These are phyloP conservation scores for Nemania sp. DNA, from an alignment of 2,329 filamentous ascomycete species.

Conservation along the genomic window DNA sequence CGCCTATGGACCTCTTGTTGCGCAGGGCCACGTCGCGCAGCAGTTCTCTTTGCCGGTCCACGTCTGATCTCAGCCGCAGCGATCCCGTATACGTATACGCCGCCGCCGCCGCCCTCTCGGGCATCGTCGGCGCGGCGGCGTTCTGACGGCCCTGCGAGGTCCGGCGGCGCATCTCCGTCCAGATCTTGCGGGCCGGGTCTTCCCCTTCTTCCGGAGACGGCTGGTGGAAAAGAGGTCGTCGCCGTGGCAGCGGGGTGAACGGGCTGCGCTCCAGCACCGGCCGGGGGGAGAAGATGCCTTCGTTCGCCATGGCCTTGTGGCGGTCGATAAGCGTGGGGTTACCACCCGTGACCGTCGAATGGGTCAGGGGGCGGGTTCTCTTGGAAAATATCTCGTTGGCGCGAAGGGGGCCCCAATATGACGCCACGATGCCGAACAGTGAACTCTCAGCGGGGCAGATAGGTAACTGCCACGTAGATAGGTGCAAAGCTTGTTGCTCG, in stretches of 20 bases:
- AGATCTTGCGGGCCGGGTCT: conserved; percentile 38
- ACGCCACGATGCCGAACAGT: conserved; percentile 51
- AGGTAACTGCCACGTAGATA: conserved; percentile 55
- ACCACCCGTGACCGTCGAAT: conserved; percentile 1
- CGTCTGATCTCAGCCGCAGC: conserved; percentile 22
- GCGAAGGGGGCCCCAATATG: conserved; percentile 53
- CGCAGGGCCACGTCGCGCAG: conserved; percentile 36
- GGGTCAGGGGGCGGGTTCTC: conserved; percentile 31
- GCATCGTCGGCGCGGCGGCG: conserved; percentile 13
- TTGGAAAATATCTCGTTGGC: conserved; percentile 49
- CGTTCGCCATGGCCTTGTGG: not conserved
- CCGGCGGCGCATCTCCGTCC: conserved; percentile 39
- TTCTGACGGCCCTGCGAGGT: conserved; percentile 29
- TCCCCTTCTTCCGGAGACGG: conserved; percentile 25
- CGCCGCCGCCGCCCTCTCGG: not conserved
- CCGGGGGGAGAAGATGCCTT: conserved; percentile 4
- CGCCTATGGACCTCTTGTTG: conserved; percentile 39
- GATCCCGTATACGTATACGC: not conserved
- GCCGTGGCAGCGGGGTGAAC: conserved; percentile 24
- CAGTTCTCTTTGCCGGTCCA: conserved; percentile 30
- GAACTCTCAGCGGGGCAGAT: conserved; percentile 44
- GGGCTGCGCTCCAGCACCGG: conserved; percentile 9
- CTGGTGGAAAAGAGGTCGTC: conserved; percentile 22
- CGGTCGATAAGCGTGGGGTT: not conserved
- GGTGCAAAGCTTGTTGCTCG: conserved; percentile 52